Conservation (phyloP, 2,329 filamentous ascomycete species). For the Clonostachys byssicola region DNA sequence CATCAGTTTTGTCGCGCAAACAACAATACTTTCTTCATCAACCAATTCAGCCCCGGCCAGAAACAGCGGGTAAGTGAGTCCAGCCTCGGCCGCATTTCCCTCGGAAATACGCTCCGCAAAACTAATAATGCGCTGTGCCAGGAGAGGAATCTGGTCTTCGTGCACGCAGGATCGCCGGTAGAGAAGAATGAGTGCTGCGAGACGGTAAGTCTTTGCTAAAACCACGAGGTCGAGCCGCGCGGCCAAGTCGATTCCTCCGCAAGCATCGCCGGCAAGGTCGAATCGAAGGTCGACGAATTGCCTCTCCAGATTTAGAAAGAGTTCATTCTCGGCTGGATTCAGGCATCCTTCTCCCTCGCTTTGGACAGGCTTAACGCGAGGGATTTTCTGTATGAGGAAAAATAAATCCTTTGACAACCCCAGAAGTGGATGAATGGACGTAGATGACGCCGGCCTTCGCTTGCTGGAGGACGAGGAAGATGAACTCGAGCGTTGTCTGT, state of each 20-base stretch:
- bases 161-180: conserved; percentile 1
- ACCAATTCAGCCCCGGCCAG: background rate
- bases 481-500: background rate
- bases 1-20: background rate
- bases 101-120: conserved; percentile 1
- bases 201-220: conserved; percentile 3
- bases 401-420: background rate
- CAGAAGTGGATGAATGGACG: background rate
- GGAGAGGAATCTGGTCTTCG: background rate
- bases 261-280: background rate
- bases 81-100: background rate
- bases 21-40: background rate
- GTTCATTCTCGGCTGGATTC: background rate
- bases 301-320: background rate
- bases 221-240: background rate
- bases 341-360: background rate
- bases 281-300: background rate
- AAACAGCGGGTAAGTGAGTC: background rate
- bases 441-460: background rate
- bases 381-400: background rate
- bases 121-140: background rate
- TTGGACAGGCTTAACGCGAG: background rate
- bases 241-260: background rate
- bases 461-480: background rate
- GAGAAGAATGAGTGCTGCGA: conserved; percentile 5